Base-by-base conservation (phyloP, 805 yeast genomes). In the Starmerella gropengiesseri region DNA sequence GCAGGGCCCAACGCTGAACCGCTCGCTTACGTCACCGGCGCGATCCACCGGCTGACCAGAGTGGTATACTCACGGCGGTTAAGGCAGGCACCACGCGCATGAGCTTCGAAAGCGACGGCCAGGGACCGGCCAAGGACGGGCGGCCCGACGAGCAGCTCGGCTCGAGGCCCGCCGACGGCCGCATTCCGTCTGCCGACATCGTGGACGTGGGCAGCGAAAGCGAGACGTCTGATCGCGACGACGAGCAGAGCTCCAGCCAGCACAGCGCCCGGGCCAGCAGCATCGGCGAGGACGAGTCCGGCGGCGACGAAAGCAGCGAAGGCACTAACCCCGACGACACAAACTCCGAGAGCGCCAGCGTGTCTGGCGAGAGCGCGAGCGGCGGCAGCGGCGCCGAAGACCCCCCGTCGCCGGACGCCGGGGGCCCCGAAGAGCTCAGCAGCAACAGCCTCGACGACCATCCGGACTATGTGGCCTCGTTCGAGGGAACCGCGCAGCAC, bases 81-180 rank as follows among this genome's bases (percentile, higher is more conserved):
- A 23, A 13, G 37, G 37, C 37, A n/a, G n/a, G n/a, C n/a, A n/a
- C n/a, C n/a, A 23, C 21, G n/a, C 29, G 29, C n/a, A 34, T 34
- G 37, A 34, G 37, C 37, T 34, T 34, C 9, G 37, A 34, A 12
- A 23, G 37, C 37, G 37, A 34, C 37, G 37, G 37, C 37, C 37
- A 34, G 37, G 29, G 29, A 20, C 37, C 25, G 9, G 36, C 37
- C 14, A 21, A 16, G 5, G 37, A 34, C 22, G 37, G 23, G 20
- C 37, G 37, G 37, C 37, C 23, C 37, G 29, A 21, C 20, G 37
- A 34, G 9, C 37, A 34, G 20, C 37, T 23, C 28, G 37, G 37
- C 4, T 17, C 21, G 21, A 21, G 37, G 21, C 17, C 37, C 14
- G 23, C 18, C 20, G 5, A 16, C 21, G 27, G 23, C 18, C 29